phyloP scores from a whole-genome alignment of 768 basidiomycete genomes.

The Mycena epipterygia region DNA sequence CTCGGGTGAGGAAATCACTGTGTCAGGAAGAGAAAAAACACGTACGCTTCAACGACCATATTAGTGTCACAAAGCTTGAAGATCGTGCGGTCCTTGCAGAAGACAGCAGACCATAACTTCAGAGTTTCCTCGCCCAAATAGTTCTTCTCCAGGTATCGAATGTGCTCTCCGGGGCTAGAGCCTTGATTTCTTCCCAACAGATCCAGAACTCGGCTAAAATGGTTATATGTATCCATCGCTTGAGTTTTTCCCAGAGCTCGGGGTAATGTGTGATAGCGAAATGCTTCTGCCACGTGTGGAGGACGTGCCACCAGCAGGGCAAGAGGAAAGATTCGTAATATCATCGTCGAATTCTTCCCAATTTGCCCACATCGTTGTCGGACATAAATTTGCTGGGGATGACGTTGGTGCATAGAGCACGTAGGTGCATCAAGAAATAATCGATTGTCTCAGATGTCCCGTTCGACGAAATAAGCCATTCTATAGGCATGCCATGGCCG shows the following conservation, averaged over 20 bases:
- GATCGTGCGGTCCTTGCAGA: neutral
- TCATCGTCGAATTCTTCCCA: neutral
- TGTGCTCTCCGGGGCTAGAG: neutral
- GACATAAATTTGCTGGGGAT: neutral
- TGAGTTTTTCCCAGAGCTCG: neutral
- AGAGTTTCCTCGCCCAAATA: neutral
- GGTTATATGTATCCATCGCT: neutral
- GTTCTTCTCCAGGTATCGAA: neutral
- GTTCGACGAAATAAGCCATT: neutral
- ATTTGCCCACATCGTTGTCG: neutral
- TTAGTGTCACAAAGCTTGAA: slow-evolving; percentile 6
- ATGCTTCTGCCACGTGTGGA: slow-evolving; percentile 1
- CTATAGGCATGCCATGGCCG: neutral
- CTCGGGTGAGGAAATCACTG: too few relatives aligned
- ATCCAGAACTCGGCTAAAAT: neutral
- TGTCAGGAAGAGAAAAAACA: too few relatives aligned
- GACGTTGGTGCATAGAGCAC: neutral
- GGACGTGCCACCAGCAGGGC: slow-evolving; percentile 5
- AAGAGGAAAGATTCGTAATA: neutral
- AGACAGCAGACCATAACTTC: neutral
- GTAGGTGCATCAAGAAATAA: neutral
- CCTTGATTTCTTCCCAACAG: neutral
- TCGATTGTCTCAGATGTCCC: neutral
- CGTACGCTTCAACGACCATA: neutral
- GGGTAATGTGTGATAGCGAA: neutral